phyloP scores from a whole-genome alignment of 768 basidiomycete species.

The Hysterangium stoloniferum region DNA sequence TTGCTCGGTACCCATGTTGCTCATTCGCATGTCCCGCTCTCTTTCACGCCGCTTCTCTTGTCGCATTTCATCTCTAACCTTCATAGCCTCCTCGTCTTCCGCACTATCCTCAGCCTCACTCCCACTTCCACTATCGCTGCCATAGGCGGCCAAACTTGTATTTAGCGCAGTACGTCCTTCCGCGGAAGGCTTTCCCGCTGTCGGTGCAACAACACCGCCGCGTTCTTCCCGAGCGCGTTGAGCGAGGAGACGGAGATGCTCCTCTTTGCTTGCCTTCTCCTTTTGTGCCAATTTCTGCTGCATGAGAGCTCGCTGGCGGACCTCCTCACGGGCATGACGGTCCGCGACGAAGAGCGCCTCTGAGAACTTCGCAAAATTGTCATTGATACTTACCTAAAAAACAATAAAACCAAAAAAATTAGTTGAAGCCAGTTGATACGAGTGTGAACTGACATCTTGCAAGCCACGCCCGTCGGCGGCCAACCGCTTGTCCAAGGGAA shows the following conservation, averaged over 20 bases:
- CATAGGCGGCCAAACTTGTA: constrained; percentile 77
- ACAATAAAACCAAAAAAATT: background rate
- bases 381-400: constrained; percentile 88
- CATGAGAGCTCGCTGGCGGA: constrained; percentile 92
- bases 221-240: constrained; percentile 96
- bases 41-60: constrained; percentile 88
- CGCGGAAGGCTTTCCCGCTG: constrained; percentile 48
- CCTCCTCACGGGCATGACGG: constrained; percentile 96
- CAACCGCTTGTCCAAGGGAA: constrained; percentile 94
- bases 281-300: constrained; percentile 98
- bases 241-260: constrained; percentile 87
- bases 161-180: constrained; percentile 65
- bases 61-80: constrained; percentile 85
- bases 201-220: constrained; percentile 51
- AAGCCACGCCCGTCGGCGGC: constrained; percentile 98
- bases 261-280: constrained; percentile 95
- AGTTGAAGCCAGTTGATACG: background rate
- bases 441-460: constrained; percentile 92
- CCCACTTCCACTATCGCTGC: constrained; percentile 70
- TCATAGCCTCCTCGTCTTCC: constrained; percentile 79
- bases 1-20: constrained; percentile 96
- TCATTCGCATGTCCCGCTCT: constrained; percentile 97
- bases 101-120: constrained; percentile 33
- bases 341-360: constrained; percentile 94
- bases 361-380: constrained; percentile 98